Evolutionary conservation across 2,329 filamentous ascomycete species (phyloP), one percentile per base, ranked within the genome.

Genomic region (Colletotrichum orchidophilum): DNA sequence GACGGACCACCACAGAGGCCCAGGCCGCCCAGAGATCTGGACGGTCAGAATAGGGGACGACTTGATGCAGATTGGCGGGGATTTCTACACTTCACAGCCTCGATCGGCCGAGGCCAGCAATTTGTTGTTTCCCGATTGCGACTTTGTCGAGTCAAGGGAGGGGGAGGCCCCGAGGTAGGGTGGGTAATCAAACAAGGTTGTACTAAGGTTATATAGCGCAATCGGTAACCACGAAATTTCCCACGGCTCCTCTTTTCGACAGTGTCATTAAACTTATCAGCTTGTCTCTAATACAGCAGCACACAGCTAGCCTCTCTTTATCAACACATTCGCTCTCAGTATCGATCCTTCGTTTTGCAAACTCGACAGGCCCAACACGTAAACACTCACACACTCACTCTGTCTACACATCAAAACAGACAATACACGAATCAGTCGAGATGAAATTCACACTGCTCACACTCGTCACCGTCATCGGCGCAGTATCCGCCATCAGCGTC

Each of bases 401-500:
- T 46, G 15, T 46, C 39, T 46, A 46, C 11, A 31, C 29, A 8
- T 21, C 21, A 26, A 58, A 3, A 57, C 27, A 26, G 11, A 27
- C 29, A 49, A 35, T 4, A 15, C 46, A 42, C 13, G n/a, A 24
- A 15, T 7, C 13, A 12, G 9, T 27, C 49, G 62, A 46, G 2
- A 70, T 70, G 66, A 70, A 70, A 33, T 55, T 70, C 62, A 53
- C 66, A 15, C 54, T 70, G 12, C 31, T 39, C 42, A 60, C 61
- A 24, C 18, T 70, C 46, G 9, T 70, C 35, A 35, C 54, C 15
- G 3, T 70, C 54, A 29, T 55, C 35, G 54, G 66, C 33, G 66
- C 21, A 26, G 66, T 46, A 3, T 65, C 66, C 33, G 66, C 66
- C 18, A 54, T 66, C 46, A 70, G 66, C 54, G 62, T 70, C 66